Conservation (phyloP, 2,329 filamentous ascomycete species). For the Alternaria atra region DNA sequence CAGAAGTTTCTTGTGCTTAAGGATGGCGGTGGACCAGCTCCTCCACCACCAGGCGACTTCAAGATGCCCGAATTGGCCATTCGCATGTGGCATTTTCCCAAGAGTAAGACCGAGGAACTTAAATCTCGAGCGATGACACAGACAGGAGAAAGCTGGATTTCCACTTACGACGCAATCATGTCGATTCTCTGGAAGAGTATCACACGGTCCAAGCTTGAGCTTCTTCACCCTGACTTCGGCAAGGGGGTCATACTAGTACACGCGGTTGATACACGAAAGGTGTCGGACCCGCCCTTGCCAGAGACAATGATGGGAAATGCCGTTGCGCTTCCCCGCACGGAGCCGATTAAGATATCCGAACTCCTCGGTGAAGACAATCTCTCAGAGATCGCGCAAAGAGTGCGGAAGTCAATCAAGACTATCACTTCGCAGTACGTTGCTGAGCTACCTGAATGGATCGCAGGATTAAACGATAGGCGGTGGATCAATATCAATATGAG, state of each 20-base stretch:
- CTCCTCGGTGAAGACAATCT: constrained; percentile 23
- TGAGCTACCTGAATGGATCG: constrained; percentile 34
- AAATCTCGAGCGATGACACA: constrained; percentile 20
- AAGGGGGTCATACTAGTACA: constrained; percentile 25
- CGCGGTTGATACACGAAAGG: constrained; percentile 33
- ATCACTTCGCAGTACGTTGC: constrained; percentile 29
- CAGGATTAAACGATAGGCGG: constrained; percentile 29
- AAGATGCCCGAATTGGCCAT: constrained; percentile 31
- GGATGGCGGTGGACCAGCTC: constrained; percentile 19
- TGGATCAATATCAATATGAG: constrained; percentile 29
- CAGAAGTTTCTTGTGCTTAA: constrained; percentile 15
- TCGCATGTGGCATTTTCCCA: constrained; percentile 34
- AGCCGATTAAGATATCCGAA: constrained; percentile 17
- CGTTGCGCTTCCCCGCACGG: constrained; percentile 23
- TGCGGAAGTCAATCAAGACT: constrained; percentile 33
- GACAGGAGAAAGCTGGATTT: constrained; percentile 23
- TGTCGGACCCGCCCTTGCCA: constrained; percentile 31
- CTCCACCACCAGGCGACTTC: constrained; percentile 32
- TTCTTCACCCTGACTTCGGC: constrained; percentile 23
- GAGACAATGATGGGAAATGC: constrained; percentile 33
- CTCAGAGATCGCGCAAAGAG: constrained; percentile 23
- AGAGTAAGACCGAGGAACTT: constrained; percentile 23
- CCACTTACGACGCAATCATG: constrained; percentile 40
- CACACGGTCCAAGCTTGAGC: constrained; percentile 26
- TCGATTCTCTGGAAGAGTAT: constrained; percentile 34